Evolutionary conservation across 352 stramenopile species (phyloP).

Genomic region (Globisporangium nunn): DNA sequence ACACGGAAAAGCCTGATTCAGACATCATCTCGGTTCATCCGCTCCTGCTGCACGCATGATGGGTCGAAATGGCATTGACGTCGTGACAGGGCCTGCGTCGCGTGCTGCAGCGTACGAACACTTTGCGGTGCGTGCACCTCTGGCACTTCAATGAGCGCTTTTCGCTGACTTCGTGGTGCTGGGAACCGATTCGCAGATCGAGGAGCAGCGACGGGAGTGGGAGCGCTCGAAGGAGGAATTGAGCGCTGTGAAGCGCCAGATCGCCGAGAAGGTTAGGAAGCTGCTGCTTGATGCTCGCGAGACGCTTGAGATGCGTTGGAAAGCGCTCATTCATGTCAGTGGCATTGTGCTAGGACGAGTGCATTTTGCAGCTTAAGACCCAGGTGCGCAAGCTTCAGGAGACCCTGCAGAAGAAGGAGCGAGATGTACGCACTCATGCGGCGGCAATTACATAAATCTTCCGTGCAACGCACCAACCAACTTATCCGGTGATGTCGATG

Average conservation of each 20-base stretch:
- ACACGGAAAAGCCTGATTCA: not conserved
- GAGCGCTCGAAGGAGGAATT: conserved; percentile 56
- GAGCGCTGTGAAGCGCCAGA: conserved; percentile 26
- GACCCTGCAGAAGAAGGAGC: conserved; percentile 55
- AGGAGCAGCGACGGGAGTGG: conserved; percentile 45
- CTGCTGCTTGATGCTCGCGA: not conserved
- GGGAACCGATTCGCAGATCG: conserved; percentile 21
- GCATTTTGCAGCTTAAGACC: conserved; percentile 57
- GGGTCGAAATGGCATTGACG: not conserved
- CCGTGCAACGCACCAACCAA: not conserved
- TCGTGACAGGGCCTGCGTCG: not conserved
- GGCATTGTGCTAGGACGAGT: conserved; percentile 28
- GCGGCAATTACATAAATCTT: too few relatives aligned
- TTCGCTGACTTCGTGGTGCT: not conserved
- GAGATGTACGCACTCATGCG: conserved; percentile 25
- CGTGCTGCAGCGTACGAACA: conserved; percentile 5
- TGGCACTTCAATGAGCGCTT: not conserved
- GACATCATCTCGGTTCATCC: too few relatives aligned
- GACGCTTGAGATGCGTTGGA: too few relatives aligned
- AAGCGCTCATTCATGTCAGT: not conserved
- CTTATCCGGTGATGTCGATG: not conserved
- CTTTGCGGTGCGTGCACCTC: conserved; percentile 4
- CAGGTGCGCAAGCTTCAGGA: conserved; percentile 46
- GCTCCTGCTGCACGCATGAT: conserved; percentile 4
- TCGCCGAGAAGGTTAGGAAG: conserved; percentile 29